Evolutionary conservation across 139 green algal species (phyloP), one percentile per base, ranked within the genome.

Genomic region (Trebouxia sp.): DNA sequence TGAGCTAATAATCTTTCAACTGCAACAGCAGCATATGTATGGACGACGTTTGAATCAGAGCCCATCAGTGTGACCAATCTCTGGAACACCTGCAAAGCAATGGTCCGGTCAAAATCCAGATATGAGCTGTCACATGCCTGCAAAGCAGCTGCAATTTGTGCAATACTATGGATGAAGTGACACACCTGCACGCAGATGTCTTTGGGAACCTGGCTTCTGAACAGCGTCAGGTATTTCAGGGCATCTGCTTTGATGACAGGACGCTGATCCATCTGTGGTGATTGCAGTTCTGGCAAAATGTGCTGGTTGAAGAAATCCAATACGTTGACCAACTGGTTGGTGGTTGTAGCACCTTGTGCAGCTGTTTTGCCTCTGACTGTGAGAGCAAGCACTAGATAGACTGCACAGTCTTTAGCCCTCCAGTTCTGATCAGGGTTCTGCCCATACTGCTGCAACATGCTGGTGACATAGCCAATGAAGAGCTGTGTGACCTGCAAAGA

Each of bases 191-290:
- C 55, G 28, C 75, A 80, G 14, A 35, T 51, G 17, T 69, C 75
- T 38, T 80, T 80, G 7, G 75, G 91, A 5, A 98, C 77, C 77
- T 96, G 86, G 11, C 83, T 87, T 42, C 93, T 90, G 66, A 99
- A 99, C 12, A 91, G 96, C 38, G 93, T 99, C 6, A 97, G 82
- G 83, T 98, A 99, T 87, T 98, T 98, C 69, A 99, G 89, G 1
- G 93, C 93, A 65, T 98, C 97, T 28, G 97, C 95, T 85, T 97
- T 95, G 14, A 99, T 88, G 17, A 99, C 87, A 47, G 94, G 91
- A 8, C 80, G 82, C 28, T 87, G 86, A 69, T 96, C 90, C 0
- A 92, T 76, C 30, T 90, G 83, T 0, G 70, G 65, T 3, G 80
- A 84, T 47, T 88, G 80, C 55, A 99, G 89, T 91, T 99, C 96